phyloP scores from a whole-genome alignment of 768 basidiomycete genomes.

The Lentinula raphanica region DNA sequence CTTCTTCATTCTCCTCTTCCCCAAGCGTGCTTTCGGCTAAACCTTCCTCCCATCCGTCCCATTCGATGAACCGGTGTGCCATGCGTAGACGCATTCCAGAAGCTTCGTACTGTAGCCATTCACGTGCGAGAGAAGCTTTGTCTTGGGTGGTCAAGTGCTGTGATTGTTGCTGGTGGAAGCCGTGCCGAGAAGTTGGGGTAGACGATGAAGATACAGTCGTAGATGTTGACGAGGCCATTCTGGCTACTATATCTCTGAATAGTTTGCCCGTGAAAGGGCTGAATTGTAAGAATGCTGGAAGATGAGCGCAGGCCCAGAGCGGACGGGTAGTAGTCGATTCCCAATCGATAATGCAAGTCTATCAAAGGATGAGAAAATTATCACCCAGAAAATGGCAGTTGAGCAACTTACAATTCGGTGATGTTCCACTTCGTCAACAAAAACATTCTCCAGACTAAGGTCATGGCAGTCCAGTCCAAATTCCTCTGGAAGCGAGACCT shows the following conservation, averaged over 20 bases:
- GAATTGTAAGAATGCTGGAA: constrained; percentile 75
- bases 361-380: constrained; percentile 5
- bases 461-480: constrained; percentile 86
- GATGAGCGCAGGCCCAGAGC: constrained; percentile 79
- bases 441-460: constrained; percentile 78
- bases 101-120: constrained; percentile 74
- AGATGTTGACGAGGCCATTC: constrained; percentile 35
- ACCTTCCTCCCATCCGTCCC: constrained; percentile 92
- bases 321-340: constrained; percentile 87
- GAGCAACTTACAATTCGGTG: constrained; percentile 59
- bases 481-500: constrained; percentile 39
- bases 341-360: constrained; percentile 90
- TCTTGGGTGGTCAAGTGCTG: constrained; percentile 16
- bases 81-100: constrained; percentile 61
- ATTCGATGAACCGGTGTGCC: constrained; percentile 78
- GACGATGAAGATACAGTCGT: constrained; percentile 8
- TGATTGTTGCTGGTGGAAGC: constrained; percentile 8
- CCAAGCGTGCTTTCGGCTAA: constrained; percentile 72
- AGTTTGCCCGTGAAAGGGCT: constrained; percentile 68
- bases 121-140: constrained; percentile 44
- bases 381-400: not conserved
- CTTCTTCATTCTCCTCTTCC: constrained; percentile 62
- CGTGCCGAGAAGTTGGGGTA: constrained; percentile 13
- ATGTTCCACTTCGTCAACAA: constrained; percentile 66
- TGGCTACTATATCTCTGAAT: constrained; percentile 60